Base-by-base conservation (phyloP, 2,329 filamentous ascomycete species). In the Trichoderma sp. region DNA sequence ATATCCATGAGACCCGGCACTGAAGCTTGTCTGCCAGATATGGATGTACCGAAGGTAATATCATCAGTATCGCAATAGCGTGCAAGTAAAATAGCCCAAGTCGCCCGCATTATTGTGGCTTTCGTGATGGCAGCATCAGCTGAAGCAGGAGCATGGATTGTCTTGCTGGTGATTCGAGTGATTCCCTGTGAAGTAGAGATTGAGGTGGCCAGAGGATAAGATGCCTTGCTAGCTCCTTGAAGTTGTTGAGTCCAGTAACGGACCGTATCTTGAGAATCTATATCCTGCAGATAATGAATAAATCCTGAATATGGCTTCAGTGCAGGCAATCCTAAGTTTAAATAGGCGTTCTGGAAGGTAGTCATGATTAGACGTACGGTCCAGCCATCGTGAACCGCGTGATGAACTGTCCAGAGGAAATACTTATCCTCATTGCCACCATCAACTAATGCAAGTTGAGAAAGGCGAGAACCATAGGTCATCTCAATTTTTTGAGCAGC, bases 341-440 rank as follows among this genome's bases (percentile, higher is more conserved):
- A 4, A 19, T 72, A 73, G 0, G 57, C 63, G 8, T 50, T 39
- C 3, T 67, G 19, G 0, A 74, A 58, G 5, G 56, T 57, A 5
- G 72, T 58, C 42, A 72, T 54, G 4, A 74, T 68, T 0, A 72
- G 56, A n/a, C 35, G 48, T 17, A 74, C 58, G 2, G 74, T 72
- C 71, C 73, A 75, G 12, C 75, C 75, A 64, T 77, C 76, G 22
- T 76, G 77, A 4, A 76, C 35, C 1, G 74, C 70, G 54, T 77
- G 75, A 22, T 76, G 74, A 3, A 73, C 64, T 0, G 73, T 73
- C 69, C 73, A 76, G 4, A 74, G 63, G 15, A 76, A 71, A n/a
- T 56, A 73, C 1, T 25, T 53, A 3, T 27, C 5, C 0, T 34
- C 39, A 32, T 65, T 32, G 10, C 39, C 60, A 3, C 13, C 32